Base-by-base conservation (phyloP, 2,329 filamentous ascomycete species). In the Chaetomiaceae sp. region DNA sequence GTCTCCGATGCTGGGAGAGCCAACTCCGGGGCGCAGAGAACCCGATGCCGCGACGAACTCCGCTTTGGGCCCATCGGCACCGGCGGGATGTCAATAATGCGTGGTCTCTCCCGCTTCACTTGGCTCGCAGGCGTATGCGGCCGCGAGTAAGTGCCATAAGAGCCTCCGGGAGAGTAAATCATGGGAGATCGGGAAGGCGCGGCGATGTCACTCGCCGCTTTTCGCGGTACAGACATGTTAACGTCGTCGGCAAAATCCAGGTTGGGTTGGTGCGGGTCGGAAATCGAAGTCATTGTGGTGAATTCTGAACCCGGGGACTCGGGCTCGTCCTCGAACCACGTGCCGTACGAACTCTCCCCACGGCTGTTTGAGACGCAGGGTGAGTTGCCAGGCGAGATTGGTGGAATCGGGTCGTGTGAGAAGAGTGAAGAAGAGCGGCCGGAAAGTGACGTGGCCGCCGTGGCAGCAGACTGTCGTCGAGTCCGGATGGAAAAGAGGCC, bases 401-500 rank as follows among this genome's bases (percentile, higher is more conserved):
- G 56, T 42, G 57, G 54, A 8, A 45, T 14, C 15, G 51, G 50
- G 33, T 59, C 56, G 46, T 55, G 62, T 25, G 66, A 66, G 54
- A 63, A 56, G 3, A 61, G 50, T 2, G 63, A 63, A 37, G 65
- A 64, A 27, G 64, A 60, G 46, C 65, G 68, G 20, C 66, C 70
- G 1, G 69, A 68, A 29, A 74, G 60, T 19, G 72, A 73, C 3
- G 74, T 75, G 29, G 71, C 71, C 23, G 69, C 60, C 2, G 74
- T 75, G 33, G 66, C 59, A 43, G 74, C 65, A 0, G 73, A 75
- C 40, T 67, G 69, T 27, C 70, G 67, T 36, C 69, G 64, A 29
- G 62, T 66, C 8, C 66, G 65, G 29, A 68, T 59, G 15, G 67
- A 67, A 11, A 65, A 64, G 3, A 66, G 66, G 36, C 69, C 66